Evolutionary conservation across 2,329 filamentous ascomycete genomes (phyloP), one percentile per base, ranked within the genome.

Genomic region (Myriosclerotinia curreyana): DNA sequence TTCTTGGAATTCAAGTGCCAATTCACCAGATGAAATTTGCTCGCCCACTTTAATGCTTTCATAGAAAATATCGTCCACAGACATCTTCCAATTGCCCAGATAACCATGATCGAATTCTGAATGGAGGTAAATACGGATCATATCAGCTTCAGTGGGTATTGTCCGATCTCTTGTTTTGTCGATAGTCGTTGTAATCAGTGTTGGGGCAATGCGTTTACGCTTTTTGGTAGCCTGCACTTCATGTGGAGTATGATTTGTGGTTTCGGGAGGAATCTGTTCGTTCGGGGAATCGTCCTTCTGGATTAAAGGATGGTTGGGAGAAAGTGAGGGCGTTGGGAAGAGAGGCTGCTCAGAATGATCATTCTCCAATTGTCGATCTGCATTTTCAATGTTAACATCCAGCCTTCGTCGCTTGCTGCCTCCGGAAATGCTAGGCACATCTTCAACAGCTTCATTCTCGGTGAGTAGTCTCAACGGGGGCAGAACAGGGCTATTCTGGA

Each of bases 31-130:
- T 11, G 69, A 44, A 8, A 75, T 62, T 56, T 74, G 69, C 64
- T 75, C 66, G 64, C 73, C 73, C 44, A 73, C 65, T 15, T 56
- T 42, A 42, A 67, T 64, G 20, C 66, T 68, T 9, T 64, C 62
- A 64, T 80, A 81, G 69, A 81, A 81, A 6, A 81, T 64, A 55
- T 77, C 72, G 55, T 78, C 74, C 6, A 77, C 70, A 31, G 72
- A 68, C n/a, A 79, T 64, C 38, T 73, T 74, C n/a, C 71, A 63
- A 22, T 72, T 73, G 1, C 77, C 76, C 38, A 80, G 74, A 67
- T 80, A 80, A 25, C 68, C 68, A 50, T 54, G 67, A 66, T 25
- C 59, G 60, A 58, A 52, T 66, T 63, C 61, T 44, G 48, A 34
- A 28, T 52, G 31, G 22, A 44, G 60, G 34, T 44, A 36, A 9